These are phyloP conservation scores for Helicocarpus griseus DNA, from an alignment of 2,329 filamentous ascomycete genomes.

Conservation along the genomic window DNA sequence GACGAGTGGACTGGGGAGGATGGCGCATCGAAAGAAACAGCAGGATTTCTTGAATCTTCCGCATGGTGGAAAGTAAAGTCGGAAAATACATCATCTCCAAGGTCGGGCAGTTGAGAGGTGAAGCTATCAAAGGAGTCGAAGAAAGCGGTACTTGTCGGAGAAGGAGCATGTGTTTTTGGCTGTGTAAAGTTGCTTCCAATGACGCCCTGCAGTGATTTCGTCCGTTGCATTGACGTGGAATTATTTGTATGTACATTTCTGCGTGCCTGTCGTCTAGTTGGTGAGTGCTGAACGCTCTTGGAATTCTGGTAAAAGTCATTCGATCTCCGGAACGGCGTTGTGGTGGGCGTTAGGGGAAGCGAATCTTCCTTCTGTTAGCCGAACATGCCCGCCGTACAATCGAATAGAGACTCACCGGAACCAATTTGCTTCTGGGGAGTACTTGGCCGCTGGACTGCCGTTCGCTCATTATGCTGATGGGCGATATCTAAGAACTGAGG, in stretches of 20 bases:
- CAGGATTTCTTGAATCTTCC: constrained; percentile 15
- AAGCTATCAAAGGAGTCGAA: constrained; percentile 40
- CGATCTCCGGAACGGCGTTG: constrained; percentile 45
- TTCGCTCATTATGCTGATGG: not conserved
- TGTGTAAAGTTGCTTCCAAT: constrained; percentile 23
- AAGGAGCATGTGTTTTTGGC: constrained; percentile 40
- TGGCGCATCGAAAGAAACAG: constrained; percentile 16
- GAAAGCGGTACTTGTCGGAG: constrained; percentile 46
- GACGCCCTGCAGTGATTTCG: constrained; percentile 39
- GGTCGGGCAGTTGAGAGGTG: constrained; percentile 40
- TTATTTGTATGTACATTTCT: constrained; percentile 24
- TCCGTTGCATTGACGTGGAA: constrained; percentile 34
- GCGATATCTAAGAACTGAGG: constrained; percentile 16
- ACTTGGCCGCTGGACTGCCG: constrained; percentile 41
- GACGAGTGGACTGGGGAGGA: constrained; percentile 40
- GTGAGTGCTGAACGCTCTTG: constrained; percentile 30
- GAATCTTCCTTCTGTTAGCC: constrained; percentile 6
- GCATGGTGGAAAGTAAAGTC: constrained; percentile 10
- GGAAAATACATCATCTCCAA: constrained; percentile 11
- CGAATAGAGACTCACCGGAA: constrained; percentile 41
- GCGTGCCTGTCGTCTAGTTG: constrained; percentile 24
- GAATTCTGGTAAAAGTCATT: constrained; percentile 29
- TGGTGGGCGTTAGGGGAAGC: constrained; percentile 56
- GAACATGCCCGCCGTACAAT: not conserved
- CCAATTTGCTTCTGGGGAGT: constrained; percentile 55